Percentiles rank a stretch among this genome's conserved stretches.
phyloP scores from a whole-genome alignment of 163 green algal species.

The Chlorella variabilis region DNA sequence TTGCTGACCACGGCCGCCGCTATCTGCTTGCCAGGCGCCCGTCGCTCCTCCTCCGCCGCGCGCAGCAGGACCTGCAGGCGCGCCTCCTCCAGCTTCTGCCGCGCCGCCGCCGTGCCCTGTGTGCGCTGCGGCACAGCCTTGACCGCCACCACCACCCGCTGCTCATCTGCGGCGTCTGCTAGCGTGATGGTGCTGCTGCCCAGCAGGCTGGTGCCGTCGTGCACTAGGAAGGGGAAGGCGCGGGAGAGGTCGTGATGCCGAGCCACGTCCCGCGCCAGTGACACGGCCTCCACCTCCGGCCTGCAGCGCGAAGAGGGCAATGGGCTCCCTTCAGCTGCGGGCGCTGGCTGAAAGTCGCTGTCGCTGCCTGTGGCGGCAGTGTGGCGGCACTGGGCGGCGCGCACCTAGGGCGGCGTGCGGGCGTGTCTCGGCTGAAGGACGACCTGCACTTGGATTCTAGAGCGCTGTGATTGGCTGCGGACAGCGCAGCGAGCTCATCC shows the following conservation, averaged over 20 bases:
- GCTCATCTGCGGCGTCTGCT: not conserved
- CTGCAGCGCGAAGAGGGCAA: not conserved
- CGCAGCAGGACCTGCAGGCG: not conserved
- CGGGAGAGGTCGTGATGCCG: not conserved
- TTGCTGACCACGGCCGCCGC: not conserved
- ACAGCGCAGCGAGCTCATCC: too few relatives aligned
- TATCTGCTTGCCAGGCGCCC: not conserved
- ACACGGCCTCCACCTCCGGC: not conserved
- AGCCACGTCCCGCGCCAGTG: not conserved
- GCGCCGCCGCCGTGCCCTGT: too few relatives aligned
- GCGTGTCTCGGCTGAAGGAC: not conserved
- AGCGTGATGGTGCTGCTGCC: not conserved
- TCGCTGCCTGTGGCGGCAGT: not conserved
- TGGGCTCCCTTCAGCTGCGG: not conserved
- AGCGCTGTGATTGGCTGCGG: too few relatives aligned
- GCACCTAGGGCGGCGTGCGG: not conserved
- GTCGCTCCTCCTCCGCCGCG: not conserved
- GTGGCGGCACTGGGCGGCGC: not conserved
- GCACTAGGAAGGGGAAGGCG: not conserved
- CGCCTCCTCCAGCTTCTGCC: not conserved
- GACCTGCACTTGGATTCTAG: too few relatives aligned
- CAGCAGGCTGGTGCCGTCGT: not conserved
- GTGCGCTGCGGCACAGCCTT: not conserved
- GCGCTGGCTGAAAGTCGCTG: too few relatives aligned
- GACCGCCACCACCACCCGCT: not conserved